A percentile compares a stretch with the other conserved stretches of the same genome.
These are phyloP conservation scores for Gorgonomyces haynaldii DNA, from an alignment of 192 early-diverging fungal genomes.

Conservation along the genomic window DNA sequence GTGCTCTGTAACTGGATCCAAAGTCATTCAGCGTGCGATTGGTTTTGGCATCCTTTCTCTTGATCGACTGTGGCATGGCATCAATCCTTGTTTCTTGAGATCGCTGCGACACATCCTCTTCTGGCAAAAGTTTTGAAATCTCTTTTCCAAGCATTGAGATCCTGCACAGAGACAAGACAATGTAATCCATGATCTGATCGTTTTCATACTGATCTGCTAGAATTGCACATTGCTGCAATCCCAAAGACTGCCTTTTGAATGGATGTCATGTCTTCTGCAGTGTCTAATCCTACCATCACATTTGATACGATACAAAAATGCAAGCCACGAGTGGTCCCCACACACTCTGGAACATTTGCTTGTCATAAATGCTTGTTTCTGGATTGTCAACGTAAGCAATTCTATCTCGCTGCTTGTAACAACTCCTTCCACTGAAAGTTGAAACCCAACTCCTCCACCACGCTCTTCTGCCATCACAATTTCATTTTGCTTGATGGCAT, in stretches of 20 bases:
- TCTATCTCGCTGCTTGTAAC: conserved; percentile 34
- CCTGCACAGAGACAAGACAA: conserved; percentile 56
- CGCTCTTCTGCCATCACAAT: conserved; percentile 97
- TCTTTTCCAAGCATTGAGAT: conserved; percentile 59
- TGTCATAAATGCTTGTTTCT: conserved; percentile 57
- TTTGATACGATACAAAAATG: conserved; percentile 55
- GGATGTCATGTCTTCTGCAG: conserved; percentile 61
- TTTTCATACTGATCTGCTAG: conserved; percentile 63
- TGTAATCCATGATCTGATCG: conserved; percentile 66
- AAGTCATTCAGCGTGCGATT: conserved; percentile 65
- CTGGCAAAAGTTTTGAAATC: neutral
- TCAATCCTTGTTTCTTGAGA: neutral
- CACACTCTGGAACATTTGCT: conserved; percentile 60
- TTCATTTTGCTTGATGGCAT: conserved; percentile 78
- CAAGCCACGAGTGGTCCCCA: conserved; percentile 66
- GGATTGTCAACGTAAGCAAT: conserved; percentile 12
- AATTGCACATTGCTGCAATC: conserved; percentile 62
- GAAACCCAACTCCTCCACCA: conserved; percentile 87
- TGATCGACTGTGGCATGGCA: neutral
- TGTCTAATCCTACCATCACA: conserved; percentile 66
- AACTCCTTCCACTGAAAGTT: conserved; percentile 87
- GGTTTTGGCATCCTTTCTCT: conserved; percentile 8
- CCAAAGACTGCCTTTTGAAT: conserved; percentile 73
- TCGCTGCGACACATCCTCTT: conserved; percentile 7
- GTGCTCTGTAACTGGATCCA: conserved; percentile 79